Conservation (phyloP, 306 rosid genomes). For the Pyrus communis region DNA sequence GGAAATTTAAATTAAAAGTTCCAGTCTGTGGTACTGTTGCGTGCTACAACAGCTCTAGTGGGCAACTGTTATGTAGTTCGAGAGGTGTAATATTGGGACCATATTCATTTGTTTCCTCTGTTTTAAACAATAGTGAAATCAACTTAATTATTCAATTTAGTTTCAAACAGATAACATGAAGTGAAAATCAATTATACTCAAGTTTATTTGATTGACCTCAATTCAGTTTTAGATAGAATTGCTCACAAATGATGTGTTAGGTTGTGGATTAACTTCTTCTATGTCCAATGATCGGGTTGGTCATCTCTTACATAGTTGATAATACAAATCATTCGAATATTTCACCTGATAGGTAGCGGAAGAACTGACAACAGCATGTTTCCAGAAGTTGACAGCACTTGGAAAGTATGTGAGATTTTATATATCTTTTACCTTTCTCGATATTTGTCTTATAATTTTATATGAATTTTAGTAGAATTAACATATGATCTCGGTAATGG, state of each 20-base stretch:
- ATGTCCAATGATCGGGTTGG: neutral
- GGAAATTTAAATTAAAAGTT: neutral
- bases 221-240: neutral
- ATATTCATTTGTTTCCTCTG: neutral
- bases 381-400: constrained; percentile 81
- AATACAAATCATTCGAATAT: constrained; percentile 8
- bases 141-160: neutral
- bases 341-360: constrained; percentile 50
- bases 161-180: neutral
- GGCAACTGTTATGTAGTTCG: neutral
- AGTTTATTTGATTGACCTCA: neutral
- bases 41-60: neutral
- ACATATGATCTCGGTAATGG: neutral
- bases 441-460: neutral
- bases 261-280: neutral
- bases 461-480: neutral
- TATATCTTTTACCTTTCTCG: neutral
- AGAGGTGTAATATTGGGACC: neutral
- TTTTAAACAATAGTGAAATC: neutral
- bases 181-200: neutral
- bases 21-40: neutral
- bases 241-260: neutral
- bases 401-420: constrained; percentile 61
- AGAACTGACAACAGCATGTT: constrained; percentile 59
- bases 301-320: neutral